Conservation (phyloP, 164 flowering plant species). For the Chloranthus sessilifolius region DNA sequence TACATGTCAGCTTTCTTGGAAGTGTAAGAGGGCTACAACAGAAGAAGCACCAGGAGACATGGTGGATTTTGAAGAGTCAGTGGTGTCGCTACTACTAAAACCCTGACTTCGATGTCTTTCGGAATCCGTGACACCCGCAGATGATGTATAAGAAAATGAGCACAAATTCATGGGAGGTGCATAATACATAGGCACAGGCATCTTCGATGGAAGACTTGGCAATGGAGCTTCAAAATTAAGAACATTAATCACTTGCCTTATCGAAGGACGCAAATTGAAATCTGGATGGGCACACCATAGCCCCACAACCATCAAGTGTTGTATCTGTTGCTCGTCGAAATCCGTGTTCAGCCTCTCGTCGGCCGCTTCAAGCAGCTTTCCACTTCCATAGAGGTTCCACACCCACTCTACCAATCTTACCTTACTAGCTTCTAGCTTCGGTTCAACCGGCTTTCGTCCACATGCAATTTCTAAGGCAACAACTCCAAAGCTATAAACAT, state of each 20-base stretch:
- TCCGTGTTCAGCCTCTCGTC: slow-evolving; percentile 23
- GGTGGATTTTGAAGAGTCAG: no score
- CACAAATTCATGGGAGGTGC: slow-evolving; percentile 9
- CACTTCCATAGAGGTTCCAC: slow-evolving; percentile 38
- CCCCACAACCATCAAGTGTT: slow-evolving; percentile 30
- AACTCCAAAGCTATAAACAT: slow-evolving; percentile 47
- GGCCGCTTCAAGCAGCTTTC: slow-evolving; percentile 25
- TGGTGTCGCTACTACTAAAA: slow-evolving; percentile 8
- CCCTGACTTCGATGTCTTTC: slow-evolving; percentile 10
- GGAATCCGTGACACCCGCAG: slow-evolving; percentile 5
- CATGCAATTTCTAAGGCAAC: slow-evolving; percentile 40
- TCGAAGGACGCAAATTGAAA: slow-evolving; percentile 21
- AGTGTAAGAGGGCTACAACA: no score
- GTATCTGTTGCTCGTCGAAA: slow-evolving; percentile 21
- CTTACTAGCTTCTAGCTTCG: slow-evolving; percentile 13
- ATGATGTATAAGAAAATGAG: slow-evolving; percentile 6
- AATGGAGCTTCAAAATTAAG: slow-evolving; percentile 25
- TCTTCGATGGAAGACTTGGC: slow-evolving; percentile 26
- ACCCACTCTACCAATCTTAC: slow-evolving; percentile 36
- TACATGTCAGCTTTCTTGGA: no score
- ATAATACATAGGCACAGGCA: slow-evolving; percentile 24
- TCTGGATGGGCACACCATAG: slow-evolving; percentile 38
- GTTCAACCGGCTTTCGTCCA: slow-evolving; percentile 33
- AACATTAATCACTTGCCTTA: slow-evolving; percentile 25
- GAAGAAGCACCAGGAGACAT: slow-evolving; percentile 15